phyloP scores from a whole-genome alignment of 1,284 basidiomycete genomes.

The Cutaneotrichosporon dermatis region DNA sequence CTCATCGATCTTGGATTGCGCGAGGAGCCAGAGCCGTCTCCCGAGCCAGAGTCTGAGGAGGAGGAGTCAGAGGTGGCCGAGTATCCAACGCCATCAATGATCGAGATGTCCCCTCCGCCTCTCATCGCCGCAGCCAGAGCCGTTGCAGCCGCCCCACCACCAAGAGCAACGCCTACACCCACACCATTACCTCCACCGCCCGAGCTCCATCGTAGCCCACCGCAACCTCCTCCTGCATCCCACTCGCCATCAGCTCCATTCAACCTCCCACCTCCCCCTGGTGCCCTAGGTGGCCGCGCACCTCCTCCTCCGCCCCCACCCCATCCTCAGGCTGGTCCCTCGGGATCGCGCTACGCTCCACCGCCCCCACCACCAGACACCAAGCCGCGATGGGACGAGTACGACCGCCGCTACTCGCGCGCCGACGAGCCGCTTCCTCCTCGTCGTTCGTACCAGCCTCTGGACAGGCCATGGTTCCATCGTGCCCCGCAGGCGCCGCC shows the following conservation, averaged over 20 bases:
- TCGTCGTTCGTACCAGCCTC: background rate
- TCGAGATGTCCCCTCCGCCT: background rate
- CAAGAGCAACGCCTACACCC: background rate
- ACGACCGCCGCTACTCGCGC: constrained; percentile 2
- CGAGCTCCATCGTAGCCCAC: background rate
- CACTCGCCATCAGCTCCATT: constrained; percentile 3
- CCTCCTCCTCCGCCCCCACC: background rate
- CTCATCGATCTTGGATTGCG: constrained; percentile 20
- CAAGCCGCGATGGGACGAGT: constrained; percentile 6
- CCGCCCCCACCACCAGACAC: background rate
- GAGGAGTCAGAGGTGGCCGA: constrained; percentile 1
- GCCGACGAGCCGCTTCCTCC: background rate
- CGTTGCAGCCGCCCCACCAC: background rate
- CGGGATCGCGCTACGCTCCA: background rate
- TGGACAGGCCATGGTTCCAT: background rate
- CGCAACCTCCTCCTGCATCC: background rate
- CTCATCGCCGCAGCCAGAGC: background rate
- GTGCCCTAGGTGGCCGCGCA: background rate
- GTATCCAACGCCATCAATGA: background rate
- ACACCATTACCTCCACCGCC: background rate
- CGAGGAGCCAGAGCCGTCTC: constrained; percentile 9
- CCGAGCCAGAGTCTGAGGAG: constrained; percentile 8
- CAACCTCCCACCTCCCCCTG: background rate
- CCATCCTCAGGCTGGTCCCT: background rate
- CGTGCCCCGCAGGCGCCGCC: background rate